Percentiles rank a stretch among this genome's conserved stretches.
Conservation (phyloP, 306 rosid genomes). For the Lathyrus sativus region DNA sequence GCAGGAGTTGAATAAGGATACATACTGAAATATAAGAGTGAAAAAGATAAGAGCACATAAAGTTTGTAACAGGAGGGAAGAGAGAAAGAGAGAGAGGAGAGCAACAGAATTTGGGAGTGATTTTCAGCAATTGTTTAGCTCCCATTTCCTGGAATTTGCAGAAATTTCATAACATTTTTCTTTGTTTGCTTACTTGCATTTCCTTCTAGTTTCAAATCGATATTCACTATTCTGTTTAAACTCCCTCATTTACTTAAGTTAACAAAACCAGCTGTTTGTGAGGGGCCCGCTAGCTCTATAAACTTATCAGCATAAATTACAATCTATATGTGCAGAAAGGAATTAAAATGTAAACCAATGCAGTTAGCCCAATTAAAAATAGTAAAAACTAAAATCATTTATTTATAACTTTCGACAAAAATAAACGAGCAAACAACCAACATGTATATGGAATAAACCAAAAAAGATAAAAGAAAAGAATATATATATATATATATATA, state of each 20-base stretch:
- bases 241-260: slow-evolving; percentile 6
- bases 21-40: not conserved
- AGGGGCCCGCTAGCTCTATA: slow-evolving; percentile 17
- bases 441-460: not conserved
- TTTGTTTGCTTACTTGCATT: not conserved
- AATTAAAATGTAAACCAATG: not conserved
- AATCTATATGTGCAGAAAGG: not conserved
- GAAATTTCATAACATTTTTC: not conserved
- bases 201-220: slow-evolving; percentile 13
- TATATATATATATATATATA: no score
- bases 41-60: not conserved
- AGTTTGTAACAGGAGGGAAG: not conserved
- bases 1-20: slow-evolving; percentile 3
- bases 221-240: slow-evolving; percentile 2
- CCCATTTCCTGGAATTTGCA: not conserved
- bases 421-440: slow-evolving; percentile 20
- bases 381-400: not conserved
- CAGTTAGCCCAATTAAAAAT: not conserved
- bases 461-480: slow-evolving; percentile 1
- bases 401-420: slow-evolving; percentile 1
- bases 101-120: slow-evolving; percentile 6
- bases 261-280: not conserved
- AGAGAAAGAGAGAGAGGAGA: not conserved
- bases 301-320: slow-evolving; percentile 21
- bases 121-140: slow-evolving; percentile 1